Conservation (phyloP, 495 filamentous ascomycete genomes). For the Clavariopsis aquatica region DNA sequence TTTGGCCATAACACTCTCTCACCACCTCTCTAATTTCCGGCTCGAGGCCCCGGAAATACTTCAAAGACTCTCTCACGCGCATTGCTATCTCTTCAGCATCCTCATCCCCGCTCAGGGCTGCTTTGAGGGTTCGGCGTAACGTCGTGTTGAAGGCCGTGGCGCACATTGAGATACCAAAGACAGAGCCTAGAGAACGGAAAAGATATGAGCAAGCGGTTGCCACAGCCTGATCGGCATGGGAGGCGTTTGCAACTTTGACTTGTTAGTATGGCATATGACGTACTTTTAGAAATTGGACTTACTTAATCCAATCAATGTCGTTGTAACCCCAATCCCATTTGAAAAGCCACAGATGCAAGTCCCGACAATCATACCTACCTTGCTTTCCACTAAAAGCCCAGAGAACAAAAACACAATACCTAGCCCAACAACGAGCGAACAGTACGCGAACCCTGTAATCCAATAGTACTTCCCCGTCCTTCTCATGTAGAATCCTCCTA, state of each 20-base stretch:
- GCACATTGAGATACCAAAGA: constrained; percentile 69
- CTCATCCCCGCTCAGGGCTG: constrained; percentile 55
- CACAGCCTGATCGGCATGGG: constrained; percentile 69
- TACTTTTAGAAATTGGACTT: constrained; percentile 36
- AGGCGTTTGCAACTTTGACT: constrained; percentile 63
- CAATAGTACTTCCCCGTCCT: constrained; percentile 77
- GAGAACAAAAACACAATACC: constrained; percentile 62
- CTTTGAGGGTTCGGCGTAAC: constrained; percentile 60
- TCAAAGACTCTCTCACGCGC: constrained; percentile 70
- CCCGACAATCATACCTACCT: constrained; percentile 57
- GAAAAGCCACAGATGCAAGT: constrained; percentile 58
- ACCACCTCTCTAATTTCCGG: constrained; percentile 62
- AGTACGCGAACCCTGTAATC: constrained; percentile 65
- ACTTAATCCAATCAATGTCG: constrained; percentile 65
- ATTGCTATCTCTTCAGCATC: constrained; percentile 71
- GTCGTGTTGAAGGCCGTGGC: constrained; percentile 74
- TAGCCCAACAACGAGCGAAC: constrained; percentile 54
- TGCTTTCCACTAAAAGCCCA: constrained; percentile 50
- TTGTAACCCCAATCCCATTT: constrained; percentile 71
- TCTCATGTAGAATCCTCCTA: constrained; percentile 71
- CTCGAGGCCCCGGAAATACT: constrained; percentile 68
- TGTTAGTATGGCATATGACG: not conserved
- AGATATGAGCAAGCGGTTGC: constrained; percentile 84
- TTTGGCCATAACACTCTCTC: constrained; percentile 64
- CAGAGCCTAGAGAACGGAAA: constrained; percentile 80